phyloP scores from a whole-genome alignment of 2,329 filamentous ascomycete species.

The Fusarium siculi region DNA sequence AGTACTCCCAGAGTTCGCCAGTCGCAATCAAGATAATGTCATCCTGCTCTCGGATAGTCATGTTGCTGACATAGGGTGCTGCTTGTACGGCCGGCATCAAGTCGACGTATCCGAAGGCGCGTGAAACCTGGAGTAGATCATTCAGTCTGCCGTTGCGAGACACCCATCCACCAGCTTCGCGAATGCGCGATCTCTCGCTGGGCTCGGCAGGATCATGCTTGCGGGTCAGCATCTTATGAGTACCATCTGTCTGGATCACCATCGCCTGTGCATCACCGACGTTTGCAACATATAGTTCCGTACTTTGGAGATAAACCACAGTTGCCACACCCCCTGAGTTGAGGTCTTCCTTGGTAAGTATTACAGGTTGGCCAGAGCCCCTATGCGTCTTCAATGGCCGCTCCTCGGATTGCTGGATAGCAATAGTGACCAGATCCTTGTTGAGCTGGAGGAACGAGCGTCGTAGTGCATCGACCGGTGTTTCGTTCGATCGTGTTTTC shows the following conservation, averaged over 20 bases:
- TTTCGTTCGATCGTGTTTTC: conserved; percentile 75
- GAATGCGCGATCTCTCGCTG: conserved; percentile 85
- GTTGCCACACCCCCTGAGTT: conserved; percentile 92
- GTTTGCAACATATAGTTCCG: conserved; percentile 93
- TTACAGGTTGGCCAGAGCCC: conserved; percentile 75
- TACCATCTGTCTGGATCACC: conserved; percentile 88
- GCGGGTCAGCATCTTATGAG: conserved; percentile 82
- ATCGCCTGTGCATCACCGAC: conserved; percentile 97
- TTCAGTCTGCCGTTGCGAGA: conserved; percentile 95
- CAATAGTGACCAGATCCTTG: conserved; percentile 90
- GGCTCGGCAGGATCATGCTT: conserved; percentile 95
- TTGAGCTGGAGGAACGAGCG: conserved; percentile 90
- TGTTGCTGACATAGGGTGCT: conserved; percentile 82
- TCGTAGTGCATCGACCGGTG: conserved; percentile 82
- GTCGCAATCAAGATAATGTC: conserved; percentile 95
- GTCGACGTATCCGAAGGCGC: conserved; percentile 94
- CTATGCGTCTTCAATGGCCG: conserved; percentile 74
- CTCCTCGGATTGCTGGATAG: conserved; percentile 83
- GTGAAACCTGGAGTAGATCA: conserved; percentile 88
- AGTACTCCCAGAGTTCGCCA: conserved; percentile 93
- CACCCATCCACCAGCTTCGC: conserved; percentile 94
- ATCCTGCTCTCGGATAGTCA: conserved; percentile 85
- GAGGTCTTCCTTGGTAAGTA: conserved; percentile 88
- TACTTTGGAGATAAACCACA: conserved; percentile 87
- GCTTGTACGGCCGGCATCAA: conserved; percentile 94